phyloP scores from a whole-genome alignment of 2,329 filamentous ascomycete species.

The Neopestalotiopsis clavispora region DNA sequence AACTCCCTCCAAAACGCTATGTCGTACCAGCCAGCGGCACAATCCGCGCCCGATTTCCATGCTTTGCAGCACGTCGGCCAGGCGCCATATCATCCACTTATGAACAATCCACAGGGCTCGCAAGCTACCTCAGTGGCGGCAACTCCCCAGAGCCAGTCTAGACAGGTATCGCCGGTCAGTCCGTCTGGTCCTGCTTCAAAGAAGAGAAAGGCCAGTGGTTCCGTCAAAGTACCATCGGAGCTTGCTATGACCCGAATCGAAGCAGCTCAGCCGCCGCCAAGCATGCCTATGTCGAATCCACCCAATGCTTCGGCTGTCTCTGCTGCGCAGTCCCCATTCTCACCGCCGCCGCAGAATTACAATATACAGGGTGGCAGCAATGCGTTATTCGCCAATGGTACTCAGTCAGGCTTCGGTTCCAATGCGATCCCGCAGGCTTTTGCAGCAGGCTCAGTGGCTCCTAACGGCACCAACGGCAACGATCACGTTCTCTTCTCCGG shows the following conservation, averaged over 20 bases:
- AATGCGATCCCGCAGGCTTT: constrained; percentile 44
- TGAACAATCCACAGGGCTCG: constrained; percentile 35
- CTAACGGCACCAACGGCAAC: constrained; percentile 56
- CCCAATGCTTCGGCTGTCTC: constrained; percentile 38
- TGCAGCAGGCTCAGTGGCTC: constrained; percentile 67
- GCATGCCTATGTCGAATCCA: constrained; percentile 38
- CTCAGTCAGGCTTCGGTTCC: constrained; percentile 26
- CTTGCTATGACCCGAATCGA: constrained; percentile 85
- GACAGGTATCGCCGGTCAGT: constrained; percentile 73
- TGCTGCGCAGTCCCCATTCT: constrained; percentile 57
- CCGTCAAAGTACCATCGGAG: constrained; percentile 71
- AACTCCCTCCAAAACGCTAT: constrained; percentile 40
- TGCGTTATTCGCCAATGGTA: constrained; percentile 34
- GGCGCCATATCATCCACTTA: constrained; percentile 32
- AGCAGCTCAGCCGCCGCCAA: constrained; percentile 50
- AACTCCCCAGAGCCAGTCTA: constrained; percentile 68
- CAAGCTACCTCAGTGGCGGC: constrained; percentile 42
- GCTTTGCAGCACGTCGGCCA: constrained; percentile 58
- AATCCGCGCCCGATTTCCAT: constrained; percentile 68
- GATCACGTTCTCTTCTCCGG: constrained; percentile 63
- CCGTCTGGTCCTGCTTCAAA: constrained; percentile 72
- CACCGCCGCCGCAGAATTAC: constrained; percentile 51
- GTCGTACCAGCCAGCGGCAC: constrained; percentile 57
- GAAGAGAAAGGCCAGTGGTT: constrained; percentile 79
- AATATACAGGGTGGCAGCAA: constrained; percentile 43